These are phyloP conservation scores for Poa annua DNA, from an alignment of 176 grass and related monocot genomes.

Conservation along the genomic window DNA sequence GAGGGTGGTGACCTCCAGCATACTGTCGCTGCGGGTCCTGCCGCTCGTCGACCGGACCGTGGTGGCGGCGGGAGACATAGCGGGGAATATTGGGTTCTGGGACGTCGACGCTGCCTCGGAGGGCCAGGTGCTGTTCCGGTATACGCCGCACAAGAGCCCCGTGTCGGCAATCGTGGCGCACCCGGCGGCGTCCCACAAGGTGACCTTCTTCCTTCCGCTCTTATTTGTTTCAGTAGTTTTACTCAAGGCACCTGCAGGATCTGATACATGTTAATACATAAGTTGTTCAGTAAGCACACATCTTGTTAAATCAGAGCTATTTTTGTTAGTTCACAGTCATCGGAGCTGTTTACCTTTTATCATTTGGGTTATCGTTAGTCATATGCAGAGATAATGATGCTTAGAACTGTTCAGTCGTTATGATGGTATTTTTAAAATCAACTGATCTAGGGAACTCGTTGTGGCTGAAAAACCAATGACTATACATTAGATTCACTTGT, in stretches of 20 bases:
- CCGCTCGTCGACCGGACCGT: slow-evolving; percentile 60
- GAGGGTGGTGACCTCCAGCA: slow-evolving; percentile 44
- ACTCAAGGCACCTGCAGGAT: neutral
- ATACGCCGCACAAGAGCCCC: slow-evolving; percentile 53
- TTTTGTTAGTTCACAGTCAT: neutral
- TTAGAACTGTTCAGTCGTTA: neutral
- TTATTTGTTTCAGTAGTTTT: neutral
- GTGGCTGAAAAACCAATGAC: neutral
- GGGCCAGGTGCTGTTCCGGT: slow-evolving; percentile 22
- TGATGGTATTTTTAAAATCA: neutral
- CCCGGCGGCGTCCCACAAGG: slow-evolving; percentile 53
- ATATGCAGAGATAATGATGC: neutral
- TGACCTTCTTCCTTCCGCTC: neutral
- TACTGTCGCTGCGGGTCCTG: slow-evolving; percentile 56
- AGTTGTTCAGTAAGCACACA: neutral
- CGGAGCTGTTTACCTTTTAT: neutral
- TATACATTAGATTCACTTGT: neutral
- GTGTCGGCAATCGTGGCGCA: slow-evolving; percentile 66
- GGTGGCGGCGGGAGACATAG: slow-evolving; percentile 50
- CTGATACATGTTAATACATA: neutral
- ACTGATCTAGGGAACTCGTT: neutral
- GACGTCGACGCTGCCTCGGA: slow-evolving; percentile 57
- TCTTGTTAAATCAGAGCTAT: too few relatives aligned
- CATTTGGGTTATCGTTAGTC: slow-evolving; percentile 31
- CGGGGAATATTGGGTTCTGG: slow-evolving; percentile 75